Conservation (phyloP, 225 moss, liverwort and hornwort species). For the Pseudisothecium myosuroides region DNA sequence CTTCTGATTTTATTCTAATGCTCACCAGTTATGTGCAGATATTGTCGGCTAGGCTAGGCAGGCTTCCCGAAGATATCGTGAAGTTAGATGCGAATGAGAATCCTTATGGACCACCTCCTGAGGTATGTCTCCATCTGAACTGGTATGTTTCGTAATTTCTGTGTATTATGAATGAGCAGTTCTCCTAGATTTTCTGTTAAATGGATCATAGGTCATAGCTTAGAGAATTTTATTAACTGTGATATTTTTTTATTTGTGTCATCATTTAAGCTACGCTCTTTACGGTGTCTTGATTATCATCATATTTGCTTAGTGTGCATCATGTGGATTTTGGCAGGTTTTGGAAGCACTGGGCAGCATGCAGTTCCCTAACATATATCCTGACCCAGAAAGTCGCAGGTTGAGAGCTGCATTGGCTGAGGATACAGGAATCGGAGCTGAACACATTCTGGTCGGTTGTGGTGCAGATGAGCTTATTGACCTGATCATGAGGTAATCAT, state of each 20-base stretch:
- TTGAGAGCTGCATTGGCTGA: slow-evolving; percentile 83
- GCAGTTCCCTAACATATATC: slow-evolving; percentile 98
- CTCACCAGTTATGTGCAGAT: slow-evolving; percentile 46
- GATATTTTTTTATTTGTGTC: not conserved
- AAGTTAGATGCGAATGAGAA: slow-evolving; percentile 98
- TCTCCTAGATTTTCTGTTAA: not conserved
- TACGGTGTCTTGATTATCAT: not conserved
- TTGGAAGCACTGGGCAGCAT: slow-evolving; percentile 91
- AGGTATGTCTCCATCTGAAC: slow-evolving; percentile 20
- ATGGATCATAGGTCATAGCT: not conserved
- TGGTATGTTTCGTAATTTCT: not conserved
- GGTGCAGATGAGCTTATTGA: slow-evolving; percentile 99
- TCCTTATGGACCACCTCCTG: slow-evolving; percentile 95
- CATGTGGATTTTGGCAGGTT: slow-evolving; percentile 39
- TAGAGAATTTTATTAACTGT: not conserved
- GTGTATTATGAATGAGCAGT: not conserved
- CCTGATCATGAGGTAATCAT: slow-evolving; percentile 83
- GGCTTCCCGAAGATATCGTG: slow-evolving; percentile 82
- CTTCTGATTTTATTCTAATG: not conserved
- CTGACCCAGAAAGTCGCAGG: slow-evolving; percentile 92
- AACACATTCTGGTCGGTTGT: slow-evolving; percentile 93
- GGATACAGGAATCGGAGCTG: slow-evolving; percentile 80
- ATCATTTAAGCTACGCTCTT: not conserved
- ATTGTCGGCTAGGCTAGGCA: slow-evolving; percentile 77
- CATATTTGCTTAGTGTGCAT: not conserved